Base-by-base conservation (phyloP, 768 basidiomycete genomes). In the Collybia nuda region DNA sequence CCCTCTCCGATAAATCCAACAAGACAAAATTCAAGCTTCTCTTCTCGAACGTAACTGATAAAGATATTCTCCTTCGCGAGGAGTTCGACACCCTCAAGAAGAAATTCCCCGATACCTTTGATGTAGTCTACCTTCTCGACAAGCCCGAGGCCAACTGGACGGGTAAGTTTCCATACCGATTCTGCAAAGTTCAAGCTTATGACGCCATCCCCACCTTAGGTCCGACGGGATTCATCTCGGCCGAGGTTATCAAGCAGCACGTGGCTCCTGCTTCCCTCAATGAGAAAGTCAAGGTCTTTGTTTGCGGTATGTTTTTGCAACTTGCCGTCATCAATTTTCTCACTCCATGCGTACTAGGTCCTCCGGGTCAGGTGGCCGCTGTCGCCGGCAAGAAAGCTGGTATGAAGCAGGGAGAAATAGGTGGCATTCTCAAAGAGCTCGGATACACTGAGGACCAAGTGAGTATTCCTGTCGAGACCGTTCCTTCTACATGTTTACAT, bases 21-120 rank as follows among this genome's bases (percentile, higher is more conserved):
- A 92, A 86, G 74, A 98, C 97, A 53, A 93, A 93, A 61, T 97
- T 92, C 76, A 96, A 86, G 41, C 77, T 98, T 48, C 72, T 99
- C 59, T 98, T 90, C 70, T 86, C 90, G 35, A 98, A 98, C 67
- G 79, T 93, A 35, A 82, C 92, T 12, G 91, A 93, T 64, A 76
- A 80, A 47, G 97, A 99, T 64, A 97, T 99, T 55, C 84, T 95
- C 47, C 80, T 96, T 54, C 84, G 86, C 46, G 80, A 88, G 62
- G 84, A 88, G 58, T 77, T 93, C 55, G 90, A 93, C 53, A 69
- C 67, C 6, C 73, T 90, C 60, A 80, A 84, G 71, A 80, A 80
- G 61, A 80, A 84, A 56, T 73, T 86, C 68, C 86, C 88, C 8
- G 67, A 82, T 44, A 85, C 73, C 55, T 79, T 98, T 63, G 82